phyloP scores from a whole-genome alignment of 2,329 filamentous ascomycete species.

The Pseudogymnoascus sp. region DNA sequence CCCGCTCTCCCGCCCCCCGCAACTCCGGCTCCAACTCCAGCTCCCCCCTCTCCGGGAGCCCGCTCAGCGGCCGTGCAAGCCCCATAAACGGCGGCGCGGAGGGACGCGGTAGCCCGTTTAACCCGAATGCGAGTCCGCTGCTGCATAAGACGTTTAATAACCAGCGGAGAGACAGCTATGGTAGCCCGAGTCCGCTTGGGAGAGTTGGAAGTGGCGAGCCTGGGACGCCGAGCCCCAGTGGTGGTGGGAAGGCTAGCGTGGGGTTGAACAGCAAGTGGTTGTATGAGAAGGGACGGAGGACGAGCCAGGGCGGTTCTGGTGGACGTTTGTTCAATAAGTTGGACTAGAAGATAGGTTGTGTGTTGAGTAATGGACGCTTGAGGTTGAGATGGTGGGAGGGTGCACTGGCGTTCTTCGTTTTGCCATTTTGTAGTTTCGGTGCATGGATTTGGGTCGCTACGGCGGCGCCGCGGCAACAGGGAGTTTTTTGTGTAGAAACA shows the following conservation, averaged over 20 bases:
- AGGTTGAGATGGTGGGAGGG: background rate
- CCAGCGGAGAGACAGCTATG: constrained; percentile 54
- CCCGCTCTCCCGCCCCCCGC: constrained; percentile 58
- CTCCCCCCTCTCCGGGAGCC: constrained; percentile 5
- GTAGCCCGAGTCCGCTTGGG: constrained; percentile 46
- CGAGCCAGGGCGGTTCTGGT: constrained; percentile 23
- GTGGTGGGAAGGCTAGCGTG: constrained; percentile 62
- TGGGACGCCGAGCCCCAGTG: constrained; percentile 59
- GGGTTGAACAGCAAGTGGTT: constrained; percentile 89
- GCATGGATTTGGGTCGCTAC: background rate
- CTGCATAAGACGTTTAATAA: constrained; percentile 56
- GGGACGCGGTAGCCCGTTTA: constrained; percentile 29
- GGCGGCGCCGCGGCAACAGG: no score
- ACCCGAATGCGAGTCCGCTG: constrained; percentile 47
- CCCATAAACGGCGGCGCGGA: background rate
- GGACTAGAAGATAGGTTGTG: background rate
- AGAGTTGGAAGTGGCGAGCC: constrained; percentile 39
- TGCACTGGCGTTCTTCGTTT: background rate
- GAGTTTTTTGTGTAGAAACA: constrained; percentile 5
- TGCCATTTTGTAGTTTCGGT: background rate
- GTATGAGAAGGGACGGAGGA: constrained; percentile 69
- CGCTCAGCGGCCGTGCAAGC: background rate
- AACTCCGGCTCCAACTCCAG: constrained; percentile 29
- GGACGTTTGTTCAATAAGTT: constrained; percentile 18
- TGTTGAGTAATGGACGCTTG: background rate